Percentiles rank a stretch among this genome's conserved stretches.
These are phyloP conservation scores for Saitozyma sp. DNA, from an alignment of 768 basidiomycete species.

Conservation along the genomic window DNA sequence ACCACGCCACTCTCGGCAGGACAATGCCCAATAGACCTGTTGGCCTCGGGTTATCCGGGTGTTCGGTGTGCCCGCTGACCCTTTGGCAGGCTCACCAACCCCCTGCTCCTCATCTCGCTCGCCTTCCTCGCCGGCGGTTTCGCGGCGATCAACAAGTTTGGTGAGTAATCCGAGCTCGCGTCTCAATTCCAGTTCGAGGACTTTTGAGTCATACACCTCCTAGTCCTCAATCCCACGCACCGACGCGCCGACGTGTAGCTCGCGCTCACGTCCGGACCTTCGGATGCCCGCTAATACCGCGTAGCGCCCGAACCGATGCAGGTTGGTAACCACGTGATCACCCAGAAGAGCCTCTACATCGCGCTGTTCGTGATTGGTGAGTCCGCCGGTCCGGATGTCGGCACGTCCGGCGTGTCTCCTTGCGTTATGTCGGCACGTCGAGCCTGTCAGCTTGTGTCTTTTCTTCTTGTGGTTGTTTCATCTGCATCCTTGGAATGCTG, in stretches of 20 bases:
- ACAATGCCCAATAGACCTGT: background rate
- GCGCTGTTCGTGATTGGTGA: conserved; percentile 74
- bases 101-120: conserved; percentile 74
- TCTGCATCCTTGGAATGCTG: too few species aligned
- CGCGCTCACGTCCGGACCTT: background rate
- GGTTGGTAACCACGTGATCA: conserved; percentile 74
- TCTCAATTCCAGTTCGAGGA: too few species aligned
- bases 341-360: conserved; percentile 85
- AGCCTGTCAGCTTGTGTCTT: too few species aligned
- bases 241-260: too few species aligned
- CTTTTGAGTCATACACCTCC: background rate
- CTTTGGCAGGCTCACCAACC: conserved; percentile 62
- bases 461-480: too few species aligned
- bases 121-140: conserved; percentile 93
- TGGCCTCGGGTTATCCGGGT: background rate
- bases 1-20: background rate
- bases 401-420: too few species aligned
- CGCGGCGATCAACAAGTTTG: conserved; percentile 81
- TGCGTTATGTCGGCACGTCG: too few species aligned
- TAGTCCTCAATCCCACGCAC: background rate
- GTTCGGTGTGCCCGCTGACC: background rate
- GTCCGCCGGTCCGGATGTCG: background rate
- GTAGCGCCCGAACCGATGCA: conserved; percentile 81
- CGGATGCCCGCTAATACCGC: background rate
- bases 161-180: conserved; percentile 56